phyloP scores from a whole-genome alignment of 192 early-diverging fungal genomes.

The Funneliformis mosseae region DNA sequence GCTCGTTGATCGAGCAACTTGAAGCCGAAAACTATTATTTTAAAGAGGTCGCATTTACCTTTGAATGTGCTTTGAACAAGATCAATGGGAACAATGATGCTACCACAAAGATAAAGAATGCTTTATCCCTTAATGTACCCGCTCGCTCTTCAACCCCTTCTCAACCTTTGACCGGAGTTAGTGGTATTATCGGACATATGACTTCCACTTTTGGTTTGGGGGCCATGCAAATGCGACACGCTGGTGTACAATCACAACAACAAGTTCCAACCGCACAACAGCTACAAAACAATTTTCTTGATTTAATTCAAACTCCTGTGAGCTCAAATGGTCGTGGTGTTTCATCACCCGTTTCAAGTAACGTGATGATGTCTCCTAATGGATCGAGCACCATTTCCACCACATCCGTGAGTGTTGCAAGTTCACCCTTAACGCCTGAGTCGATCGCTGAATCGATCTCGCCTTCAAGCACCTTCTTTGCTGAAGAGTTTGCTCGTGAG shows the following conservation, averaged over 20 bases:
- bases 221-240: background rate
- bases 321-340: background rate
- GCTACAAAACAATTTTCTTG: background rate
- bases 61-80: constrained; percentile 44
- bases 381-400: background rate
- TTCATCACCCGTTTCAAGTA: background rate
- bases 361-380: background rate
- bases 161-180: background rate
- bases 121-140: background rate
- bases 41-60: constrained; percentile 47
- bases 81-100: constrained; percentile 9
- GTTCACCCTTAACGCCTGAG: background rate
- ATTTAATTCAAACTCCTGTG: background rate
- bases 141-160: background rate
- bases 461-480: background rate
- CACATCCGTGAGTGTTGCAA: background rate
- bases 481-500: constrained; percentile 1
- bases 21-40: constrained; percentile 51
- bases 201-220: background rate
- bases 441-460: background rate
- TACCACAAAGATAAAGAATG: constrained; percentile 22
- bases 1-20: constrained; percentile 41
- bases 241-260: background rate
- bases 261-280: background rate
- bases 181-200: background rate